phyloP scores from a whole-genome alignment of 1,284 basidiomycete species.

The Boletellus sp. region DNA sequence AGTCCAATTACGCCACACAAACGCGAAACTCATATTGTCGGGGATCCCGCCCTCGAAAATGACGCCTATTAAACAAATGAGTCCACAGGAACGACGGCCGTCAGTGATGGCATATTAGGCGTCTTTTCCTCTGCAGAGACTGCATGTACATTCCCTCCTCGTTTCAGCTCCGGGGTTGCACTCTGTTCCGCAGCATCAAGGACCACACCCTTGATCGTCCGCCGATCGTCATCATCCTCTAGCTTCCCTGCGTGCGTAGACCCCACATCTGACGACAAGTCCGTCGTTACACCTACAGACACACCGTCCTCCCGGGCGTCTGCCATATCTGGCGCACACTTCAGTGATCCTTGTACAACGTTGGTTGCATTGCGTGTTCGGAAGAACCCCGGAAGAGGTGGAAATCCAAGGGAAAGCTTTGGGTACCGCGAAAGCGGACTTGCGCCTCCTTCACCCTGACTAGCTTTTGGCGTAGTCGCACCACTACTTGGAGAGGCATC shows the following conservation, averaged over 20 bases:
- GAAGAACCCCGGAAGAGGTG: conserved; percentile 62
- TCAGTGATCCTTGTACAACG: conserved; percentile 15
- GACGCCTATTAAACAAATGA: conserved; percentile 17
- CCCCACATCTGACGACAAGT: conserved; percentile 8
- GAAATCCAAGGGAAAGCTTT: conserved; percentile 51
- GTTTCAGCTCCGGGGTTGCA: conserved; percentile 13
- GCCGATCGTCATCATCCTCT: conserved; percentile 54
- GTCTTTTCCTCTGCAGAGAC: conserved; percentile 25
- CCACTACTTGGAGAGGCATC: conserved; percentile 48
- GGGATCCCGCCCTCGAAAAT: conserved; percentile 3
- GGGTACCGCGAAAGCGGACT: conserved; percentile 36
- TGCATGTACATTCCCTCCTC: conserved; percentile 7
- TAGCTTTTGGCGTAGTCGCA: conserved; percentile 48
- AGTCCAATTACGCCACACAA: conserved; percentile 10
- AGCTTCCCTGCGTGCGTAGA: conserved; percentile 7
- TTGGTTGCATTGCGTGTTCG: conserved; percentile 55
- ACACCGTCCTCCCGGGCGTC: conserved; percentile 24
- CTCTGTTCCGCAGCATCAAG: conserved; percentile 27
- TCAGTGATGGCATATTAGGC: conserved; percentile 9
- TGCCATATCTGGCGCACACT: conserved; percentile 21
- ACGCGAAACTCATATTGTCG: conserved; percentile 10
- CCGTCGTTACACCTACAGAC: conserved; percentile 9
- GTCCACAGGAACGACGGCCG: conserved; percentile 24
- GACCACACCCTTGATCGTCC: conserved; percentile 51
- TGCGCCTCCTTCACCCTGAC: conserved; percentile 25